A percentile compares a stretch with the other conserved stretches of the same genome.
phyloP scores from a whole-genome alignment of 441 rosid genomes.

The Sinapis alba region DNA sequence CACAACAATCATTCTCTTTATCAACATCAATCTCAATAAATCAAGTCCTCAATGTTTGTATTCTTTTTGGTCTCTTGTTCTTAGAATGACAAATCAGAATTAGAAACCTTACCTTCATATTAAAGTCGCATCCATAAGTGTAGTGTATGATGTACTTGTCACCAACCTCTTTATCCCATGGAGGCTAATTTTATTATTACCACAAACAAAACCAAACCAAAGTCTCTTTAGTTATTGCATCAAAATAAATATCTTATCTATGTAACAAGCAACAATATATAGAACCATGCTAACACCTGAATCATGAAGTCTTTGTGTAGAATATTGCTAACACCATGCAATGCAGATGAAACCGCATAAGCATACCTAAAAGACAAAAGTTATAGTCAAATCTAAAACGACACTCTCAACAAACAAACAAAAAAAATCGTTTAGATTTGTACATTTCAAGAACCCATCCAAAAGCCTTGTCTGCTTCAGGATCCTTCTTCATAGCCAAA shows the following conservation, averaged over 20 bases:
- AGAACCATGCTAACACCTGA: constrained; percentile 57
- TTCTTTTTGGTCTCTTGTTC: background rate
- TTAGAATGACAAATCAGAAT: background rate
- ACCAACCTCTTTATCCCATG: constrained; percentile 93
- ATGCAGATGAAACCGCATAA: constrained; percentile 92
- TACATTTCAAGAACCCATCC: constrained; percentile 99
- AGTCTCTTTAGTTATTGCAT: constrained; percentile 20
- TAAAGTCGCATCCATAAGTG: constrained; percentile 93
- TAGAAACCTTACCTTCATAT: constrained; percentile 65
- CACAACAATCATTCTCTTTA: constrained; percentile 3
- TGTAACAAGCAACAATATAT: constrained; percentile 12
- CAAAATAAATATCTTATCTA: background rate
- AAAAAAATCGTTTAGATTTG: constrained; percentile 1
- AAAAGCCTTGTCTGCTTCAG: constrained; percentile 89
- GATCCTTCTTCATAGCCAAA: constrained; percentile 97
- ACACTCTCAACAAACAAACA: background rate
- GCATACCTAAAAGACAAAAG: constrained; percentile 72
- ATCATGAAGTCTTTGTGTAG: constrained; percentile 92
- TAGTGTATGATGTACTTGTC: constrained; percentile 90
- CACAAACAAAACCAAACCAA: constrained; percentile 28
- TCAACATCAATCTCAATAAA: background rate
- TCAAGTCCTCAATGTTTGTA: background rate
- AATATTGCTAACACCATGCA: constrained; percentile 87
- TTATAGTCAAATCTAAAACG: background rate
- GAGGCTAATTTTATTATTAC: constrained; percentile 68